Evolutionary conservation across 768 basidiomycete species (phyloP), one percentile per base, ranked within the genome.

Genomic region (Strobilomyces echinocephalus): DNA sequence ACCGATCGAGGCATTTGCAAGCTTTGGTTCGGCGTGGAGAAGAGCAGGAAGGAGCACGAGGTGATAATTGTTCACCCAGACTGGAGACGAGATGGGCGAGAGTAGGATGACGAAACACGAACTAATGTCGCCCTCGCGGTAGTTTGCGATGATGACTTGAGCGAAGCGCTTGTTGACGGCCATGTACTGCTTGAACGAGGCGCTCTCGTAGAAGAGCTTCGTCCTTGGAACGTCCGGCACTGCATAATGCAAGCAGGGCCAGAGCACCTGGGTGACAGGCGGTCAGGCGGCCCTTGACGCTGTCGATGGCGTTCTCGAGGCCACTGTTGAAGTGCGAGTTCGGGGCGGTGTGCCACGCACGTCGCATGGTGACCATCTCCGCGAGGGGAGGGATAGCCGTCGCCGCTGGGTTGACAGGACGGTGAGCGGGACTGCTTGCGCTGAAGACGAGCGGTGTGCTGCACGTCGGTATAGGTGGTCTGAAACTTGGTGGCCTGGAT

Each of bases 151-250:
- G 68, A 97, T 94, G 40, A 80, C 79, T 43, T 89, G 82, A 0
- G 95, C 95, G 63, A 97, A 97, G 42, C 87, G 84, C 66, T 87
- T 77, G 74, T 98, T 98, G 55, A 95, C 91, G 11, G 87, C 79
- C 54, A 85, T 82, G 68, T 97, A 97, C 59, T 93, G 87, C 59
- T 84, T 82, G 76, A 84, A 97, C 0, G 85, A 80, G 0, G 79
- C 86, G 30, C 82, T 83, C 71, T 93, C 89, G 69, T 86, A 89
- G 66, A 88, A 90, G 36, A 80, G 66, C 57, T 88, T 91, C 0
- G 86, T 91, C 72, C 88, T 91, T 0, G 90, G 90, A 1, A 89
- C 91, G 63, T 92, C 90, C 3, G n/a, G 90, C 45, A 92, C 80
- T 10, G 87, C 86, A 61, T 91, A 93, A 67, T 93, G 91, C 16